Evolutionary conservation across 108 stramenopile species (phyloP).

Genomic region (Nitzschia palea): DNA sequence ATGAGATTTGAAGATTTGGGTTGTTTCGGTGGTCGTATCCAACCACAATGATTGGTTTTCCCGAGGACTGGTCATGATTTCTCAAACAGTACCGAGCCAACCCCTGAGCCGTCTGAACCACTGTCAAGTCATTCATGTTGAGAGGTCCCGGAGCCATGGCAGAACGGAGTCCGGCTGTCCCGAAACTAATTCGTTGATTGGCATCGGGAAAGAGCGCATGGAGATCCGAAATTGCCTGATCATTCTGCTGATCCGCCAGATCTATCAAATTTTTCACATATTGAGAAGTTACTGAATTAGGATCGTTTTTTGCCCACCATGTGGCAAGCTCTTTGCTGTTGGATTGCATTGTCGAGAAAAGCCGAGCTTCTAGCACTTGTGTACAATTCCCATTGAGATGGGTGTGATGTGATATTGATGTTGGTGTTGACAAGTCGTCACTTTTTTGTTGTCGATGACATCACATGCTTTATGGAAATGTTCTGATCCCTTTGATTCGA

Average conservation of each 20-base stretch:
- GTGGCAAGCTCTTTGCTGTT: constrained; percentile 50
- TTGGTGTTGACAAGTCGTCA: too few relatives aligned
- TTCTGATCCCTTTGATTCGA: too few relatives aligned
- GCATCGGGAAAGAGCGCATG: constrained; percentile 44
- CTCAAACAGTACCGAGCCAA: constrained; percentile 60
- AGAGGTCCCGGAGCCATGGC: constrained; percentile 89
- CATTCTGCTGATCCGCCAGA: constrained; percentile 21
- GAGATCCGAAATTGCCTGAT: constrained; percentile 26
- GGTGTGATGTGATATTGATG: too few relatives aligned
- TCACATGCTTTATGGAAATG: too few relatives aligned
- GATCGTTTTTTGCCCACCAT: constrained; percentile 66
- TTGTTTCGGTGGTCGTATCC: constrained; percentile 92
- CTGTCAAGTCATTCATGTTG: constrained; percentile 93
- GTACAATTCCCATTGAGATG: too few relatives aligned
- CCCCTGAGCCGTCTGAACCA: constrained; percentile 92
- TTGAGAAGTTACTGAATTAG: constrained; percentile 59
- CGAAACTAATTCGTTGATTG: constrained; percentile 78
- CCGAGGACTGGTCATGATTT: constrained; percentile 7
- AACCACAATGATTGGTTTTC: constrained; percentile 59
- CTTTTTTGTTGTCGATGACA: too few relatives aligned
- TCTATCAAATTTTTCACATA: constrained; percentile 47
- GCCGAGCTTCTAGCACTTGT: too few relatives aligned
- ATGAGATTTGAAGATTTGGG: constrained; percentile 65
- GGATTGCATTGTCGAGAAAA: too few relatives aligned
- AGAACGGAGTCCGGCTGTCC: constrained; percentile 93